Base-by-base conservation (phyloP, 148 eudicot species). In the Talinum fruticosum region DNA sequence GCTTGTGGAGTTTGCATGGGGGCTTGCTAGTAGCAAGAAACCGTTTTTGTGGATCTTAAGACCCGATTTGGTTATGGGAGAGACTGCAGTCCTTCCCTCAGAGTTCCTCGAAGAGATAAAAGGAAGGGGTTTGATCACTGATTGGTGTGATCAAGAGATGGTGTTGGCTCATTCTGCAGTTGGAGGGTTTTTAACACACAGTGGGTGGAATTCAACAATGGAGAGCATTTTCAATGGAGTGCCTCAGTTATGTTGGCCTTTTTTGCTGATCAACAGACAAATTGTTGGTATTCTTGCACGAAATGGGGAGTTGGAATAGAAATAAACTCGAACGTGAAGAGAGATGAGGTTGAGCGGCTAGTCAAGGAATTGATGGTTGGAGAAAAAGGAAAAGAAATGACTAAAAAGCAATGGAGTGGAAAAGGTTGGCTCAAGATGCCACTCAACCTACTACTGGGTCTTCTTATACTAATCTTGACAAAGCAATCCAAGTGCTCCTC, bases 201-300 rank as follows among this genome's bases (percentile, higher is more conserved):
- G 81, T 77, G 86, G 83, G 14, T 80, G 86, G 86, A 83, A 83
- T 71, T 83, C 83, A 10, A 74, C 66, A 6, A 0, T 73, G 8
- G 85, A 83, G 53, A 83, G 75, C 57, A 41, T 83, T 2, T 44
- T 16, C 5, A 69, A 62, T 8, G 86, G 79, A 1, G 83, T 83
- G 81, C 82, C 86, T 16, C 62, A 77, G 64, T 24, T 84, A 1
- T 84, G 83, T 61, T 84, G 86, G 86, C 83, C 86, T 32, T 83
- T 51, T 84, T 84, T 44, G 81, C 83, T 2, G 86, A 84, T 30
- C 83, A 84, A 65, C 83, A 80, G 21, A 80, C 83, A 1, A 84
- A 84, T 64, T 69, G 83, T 51, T 80, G 86, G 86, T 84, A 29
- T 77, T 73, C 76, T 70, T 74, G 86, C 54, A 73, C 12, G 0